Conservation (phyloP, 2,329 filamentous ascomycete genomes). For the Stemphylium lycopersici region DNA sequence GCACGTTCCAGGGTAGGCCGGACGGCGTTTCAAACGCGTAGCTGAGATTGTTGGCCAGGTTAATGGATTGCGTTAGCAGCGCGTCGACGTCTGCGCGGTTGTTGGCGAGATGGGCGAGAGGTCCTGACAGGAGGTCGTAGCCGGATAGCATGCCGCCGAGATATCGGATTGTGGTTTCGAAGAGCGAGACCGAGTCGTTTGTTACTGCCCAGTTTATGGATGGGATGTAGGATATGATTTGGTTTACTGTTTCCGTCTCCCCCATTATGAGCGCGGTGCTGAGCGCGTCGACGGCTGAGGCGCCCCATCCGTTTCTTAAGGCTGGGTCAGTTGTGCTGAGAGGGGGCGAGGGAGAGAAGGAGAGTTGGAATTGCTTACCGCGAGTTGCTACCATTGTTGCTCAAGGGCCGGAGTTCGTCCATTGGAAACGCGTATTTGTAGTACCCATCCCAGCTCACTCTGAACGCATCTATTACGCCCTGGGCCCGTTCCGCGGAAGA, state of each 20-base stretch:
- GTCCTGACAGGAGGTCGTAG: conserved; percentile 75
- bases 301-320: conserved; percentile 80
- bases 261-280: conserved; percentile 81
- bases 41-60: conserved; percentile 73
- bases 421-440: conserved; percentile 75
- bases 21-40: conserved; percentile 79
- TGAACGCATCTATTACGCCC: conserved; percentile 44
- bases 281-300: conserved; percentile 80
- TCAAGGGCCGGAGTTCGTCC: conserved; percentile 74
- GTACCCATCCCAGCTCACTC: conserved; percentile 58
- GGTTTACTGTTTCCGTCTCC: conserved; percentile 68
- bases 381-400: conserved; percentile 70
- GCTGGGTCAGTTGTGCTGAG: not conserved
- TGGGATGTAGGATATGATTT: conserved; percentile 74
- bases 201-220: conserved; percentile 73
- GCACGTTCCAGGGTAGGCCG: conserved; percentile 74
- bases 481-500: conserved; percentile 30
- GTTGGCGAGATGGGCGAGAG: conserved; percentile 60
- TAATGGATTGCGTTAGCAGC: conserved; percentile 70
- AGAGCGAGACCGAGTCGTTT: conserved; percentile 68
- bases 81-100: conserved; percentile 58
- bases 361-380: conserved; percentile 58
- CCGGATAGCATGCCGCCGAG: conserved; percentile 79
- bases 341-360: not conserved
- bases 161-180: conserved; percentile 91